Evolutionary conservation across 2,329 filamentous ascomycete genomes (phyloP).

Genomic region (Amylocarpus encephaloides): DNA sequence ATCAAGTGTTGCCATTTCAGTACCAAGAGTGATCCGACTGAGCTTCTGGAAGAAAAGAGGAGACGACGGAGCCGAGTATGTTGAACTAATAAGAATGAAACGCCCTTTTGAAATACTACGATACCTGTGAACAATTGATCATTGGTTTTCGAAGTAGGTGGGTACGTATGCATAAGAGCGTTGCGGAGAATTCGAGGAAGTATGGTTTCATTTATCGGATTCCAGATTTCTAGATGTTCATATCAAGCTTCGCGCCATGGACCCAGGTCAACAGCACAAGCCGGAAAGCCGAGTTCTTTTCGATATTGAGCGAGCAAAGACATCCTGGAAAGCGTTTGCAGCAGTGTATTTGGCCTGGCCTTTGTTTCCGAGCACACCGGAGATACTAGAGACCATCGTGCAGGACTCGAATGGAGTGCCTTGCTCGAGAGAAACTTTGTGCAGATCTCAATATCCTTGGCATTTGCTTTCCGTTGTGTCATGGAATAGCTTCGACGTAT

Average conservation of each 20-base stretch:
- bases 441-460: background rate
- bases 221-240: slow-evolving; percentile 19
- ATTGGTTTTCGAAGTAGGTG: slow-evolving; percentile 13
- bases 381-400: background rate
- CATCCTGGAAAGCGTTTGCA: slow-evolving; percentile 43
- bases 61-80: slow-evolving; percentile 25
- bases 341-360: slow-evolving; percentile 44
- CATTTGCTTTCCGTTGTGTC: background rate
- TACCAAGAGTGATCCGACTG: slow-evolving; percentile 37
- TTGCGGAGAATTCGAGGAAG: slow-evolving; percentile 26
- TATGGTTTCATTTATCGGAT: slow-evolving; percentile 27
- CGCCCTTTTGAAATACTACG: slow-evolving; percentile 22
- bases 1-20: background rate
- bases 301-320: slow-evolving; percentile 36
- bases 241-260: slow-evolving; percentile 18
- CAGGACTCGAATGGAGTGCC: background rate
- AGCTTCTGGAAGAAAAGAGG: slow-evolving; percentile 30
- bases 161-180: slow-evolving; percentile 24
- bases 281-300: slow-evolving; percentile 35
- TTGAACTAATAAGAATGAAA: slow-evolving; percentile 21
- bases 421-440: background rate
- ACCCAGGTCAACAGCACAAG: slow-evolving; percentile 46
- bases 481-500: background rate
- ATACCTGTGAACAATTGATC: slow-evolving; percentile 29
- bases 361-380: slow-evolving; percentile 18